Base-by-base conservation (phyloP, 1,284 basidiomycete species). In the Ceratobasidium sp. region DNA sequence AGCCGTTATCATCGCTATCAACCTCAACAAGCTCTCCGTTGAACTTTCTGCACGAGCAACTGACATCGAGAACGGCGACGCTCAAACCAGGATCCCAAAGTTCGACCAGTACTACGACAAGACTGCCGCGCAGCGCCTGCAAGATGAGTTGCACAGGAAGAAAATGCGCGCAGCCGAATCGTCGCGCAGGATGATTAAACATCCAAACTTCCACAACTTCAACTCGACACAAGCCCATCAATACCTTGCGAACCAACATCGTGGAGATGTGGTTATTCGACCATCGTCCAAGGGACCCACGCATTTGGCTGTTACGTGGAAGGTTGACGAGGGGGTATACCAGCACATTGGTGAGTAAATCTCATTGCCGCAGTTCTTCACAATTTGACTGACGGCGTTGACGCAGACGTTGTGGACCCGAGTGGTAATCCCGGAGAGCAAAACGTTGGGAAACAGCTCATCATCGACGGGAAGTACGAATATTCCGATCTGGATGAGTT, bases 301-400 rank as follows among this genome's bases (percentile, higher is more conserved):
- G 80, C 98, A 99, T 83, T 87, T 99, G 47, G 98, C 98, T 45
- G 94, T 99, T 15, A 99, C 98, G 0, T 99, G 98, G 98, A 99
- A 99, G 84, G 97, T 99, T 11, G 97, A 98, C 79, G 94, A 98
- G 76, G 94, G 93, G 77, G 87, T 99, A 24, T 99, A 94, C 84
- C 98, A 99, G 82, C 98, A 99, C 81, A 94, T 99, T 76, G 96
- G 95, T 95, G 80, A 75, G 83, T 79, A 22, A 17, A n/a, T 33
- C n/a, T n/a, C 19, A 14, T 60, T 29, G 2, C 48, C n/a, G 84
- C 78, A 51, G 9, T 67, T 33, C 9, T 11, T 27, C 57, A 41
- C 74, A 36, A 45, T 50, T 51, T 48, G 15, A 64, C 77, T 79
- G 45, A 78, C 69, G 36, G 47, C 19, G 5, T 15, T 14, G 36